Percentiles rank a stretch among this genome's conserved stretches.
These are phyloP conservation scores for Stachybotrys elegans DNA, from an alignment of 2,329 filamentous ascomycete genomes.

Conservation along the genomic window DNA sequence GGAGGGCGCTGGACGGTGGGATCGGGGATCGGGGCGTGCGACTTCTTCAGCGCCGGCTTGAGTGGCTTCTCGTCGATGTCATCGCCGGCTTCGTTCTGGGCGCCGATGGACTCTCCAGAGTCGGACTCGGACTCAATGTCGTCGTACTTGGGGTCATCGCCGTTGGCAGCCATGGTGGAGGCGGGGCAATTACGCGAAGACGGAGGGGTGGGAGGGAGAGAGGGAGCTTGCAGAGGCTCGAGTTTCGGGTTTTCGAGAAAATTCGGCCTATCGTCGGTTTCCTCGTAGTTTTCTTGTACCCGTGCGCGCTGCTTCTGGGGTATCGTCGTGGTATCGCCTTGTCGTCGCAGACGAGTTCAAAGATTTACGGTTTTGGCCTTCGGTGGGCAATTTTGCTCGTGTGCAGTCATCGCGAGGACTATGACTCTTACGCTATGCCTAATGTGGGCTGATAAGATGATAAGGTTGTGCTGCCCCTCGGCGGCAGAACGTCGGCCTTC, in stretches of 20 bases:
- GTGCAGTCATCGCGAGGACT: conserved; percentile 28
- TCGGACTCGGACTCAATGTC: conserved; percentile 70
- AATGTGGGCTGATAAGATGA: conserved; percentile 30
- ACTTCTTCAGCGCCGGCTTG: conserved; percentile 86
- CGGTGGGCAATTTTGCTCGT: conserved; percentile 37
- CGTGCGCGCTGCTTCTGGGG: no score
- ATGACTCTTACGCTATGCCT: conserved; percentile 35
- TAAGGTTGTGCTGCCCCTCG: conserved; percentile 31
- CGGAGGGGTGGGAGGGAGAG: not conserved
- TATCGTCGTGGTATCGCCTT: no score
- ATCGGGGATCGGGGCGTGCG: conserved; percentile 46
- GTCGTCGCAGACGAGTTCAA: no score
- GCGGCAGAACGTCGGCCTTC: conserved; percentile 21
- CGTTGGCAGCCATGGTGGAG: conserved; percentile 48
- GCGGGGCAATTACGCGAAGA: conserved; percentile 24
- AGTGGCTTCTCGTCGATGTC: conserved; percentile 60
- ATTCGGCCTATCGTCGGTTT: no score
- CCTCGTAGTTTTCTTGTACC: no score
- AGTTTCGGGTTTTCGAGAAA: no score
- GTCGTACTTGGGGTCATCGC: conserved; percentile 62
- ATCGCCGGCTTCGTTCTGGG: conserved; percentile 53
- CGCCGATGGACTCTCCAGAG: conserved; percentile 59
- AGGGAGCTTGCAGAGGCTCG: no score
- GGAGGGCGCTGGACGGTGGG: conserved; percentile 48
- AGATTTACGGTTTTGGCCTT: conserved; percentile 27